A percentile compares a stretch with the other conserved stretches of the same genome.
Conservation (phyloP, 257 asterid species). For the Solanum pennellii region DNA sequence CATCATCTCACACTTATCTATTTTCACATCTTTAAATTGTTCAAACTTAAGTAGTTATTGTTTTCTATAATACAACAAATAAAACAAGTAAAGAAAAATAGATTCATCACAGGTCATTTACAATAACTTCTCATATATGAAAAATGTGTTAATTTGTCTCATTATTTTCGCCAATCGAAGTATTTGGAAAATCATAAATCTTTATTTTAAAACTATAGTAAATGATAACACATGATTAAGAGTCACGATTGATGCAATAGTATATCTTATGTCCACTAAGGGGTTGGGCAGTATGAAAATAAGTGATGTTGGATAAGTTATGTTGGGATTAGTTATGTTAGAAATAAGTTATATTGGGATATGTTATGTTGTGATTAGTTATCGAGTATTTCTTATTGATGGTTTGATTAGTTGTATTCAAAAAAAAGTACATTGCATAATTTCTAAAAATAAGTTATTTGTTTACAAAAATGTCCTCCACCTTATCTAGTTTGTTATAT, state of each 20-base stretch:
- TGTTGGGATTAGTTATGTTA: neutral
- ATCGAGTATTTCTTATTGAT: too few species aligned
- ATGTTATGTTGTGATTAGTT: too few species aligned
- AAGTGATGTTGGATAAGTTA: neutral
- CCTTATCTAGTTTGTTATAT: too few species aligned
- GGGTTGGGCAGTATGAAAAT: neutral
- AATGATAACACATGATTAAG: neutral
- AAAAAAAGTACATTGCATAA: too few species aligned
- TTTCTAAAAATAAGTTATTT: too few species aligned
- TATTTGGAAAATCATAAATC: neutral
- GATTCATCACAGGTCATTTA: neutral
- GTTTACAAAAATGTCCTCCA: too few species aligned
- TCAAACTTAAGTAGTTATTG: neutral
- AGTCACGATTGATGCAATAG: neutral
- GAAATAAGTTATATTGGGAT: too few species aligned
- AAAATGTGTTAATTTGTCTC: too few species aligned
- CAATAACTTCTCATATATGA: neutral
- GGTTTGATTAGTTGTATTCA: too few species aligned
- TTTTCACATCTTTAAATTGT: neutral
- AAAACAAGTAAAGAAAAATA: too few species aligned
- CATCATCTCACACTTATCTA: neutral
- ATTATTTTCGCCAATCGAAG: neutral
- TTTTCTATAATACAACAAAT: neutral
- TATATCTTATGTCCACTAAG: neutral
- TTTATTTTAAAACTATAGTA: neutral